Conservation (phyloP, 805 yeast genomes). For the Saturnispora zaruensis region DNA sequence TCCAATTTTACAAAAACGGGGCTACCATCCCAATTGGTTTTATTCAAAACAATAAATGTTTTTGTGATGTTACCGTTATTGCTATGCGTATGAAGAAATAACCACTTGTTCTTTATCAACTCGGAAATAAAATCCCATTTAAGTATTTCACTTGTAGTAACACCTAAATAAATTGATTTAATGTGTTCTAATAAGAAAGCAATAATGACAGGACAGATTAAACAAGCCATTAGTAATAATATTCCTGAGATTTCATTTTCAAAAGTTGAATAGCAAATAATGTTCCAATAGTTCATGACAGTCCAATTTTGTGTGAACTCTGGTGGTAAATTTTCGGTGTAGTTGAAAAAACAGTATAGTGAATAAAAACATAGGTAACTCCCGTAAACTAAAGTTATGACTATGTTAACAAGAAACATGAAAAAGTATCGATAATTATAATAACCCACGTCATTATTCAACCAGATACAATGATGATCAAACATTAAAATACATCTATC, state of each 20-base stretch:
- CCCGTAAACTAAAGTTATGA: conserved; percentile 35
- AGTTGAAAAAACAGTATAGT: conserved; percentile 13
- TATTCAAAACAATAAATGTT: conserved; percentile 4
- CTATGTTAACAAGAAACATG: conserved; percentile 29
- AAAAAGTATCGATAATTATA: conserved; percentile 43
- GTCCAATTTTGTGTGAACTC: conserved; percentile 9
- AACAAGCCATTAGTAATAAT: conserved; percentile 32
- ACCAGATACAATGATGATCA: conserved; percentile 55
- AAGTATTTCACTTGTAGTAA: conserved; percentile 46
- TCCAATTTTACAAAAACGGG: conserved; percentile 9
- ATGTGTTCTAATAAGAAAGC: conserved; percentile 36
- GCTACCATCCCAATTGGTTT: conserved; percentile 4
- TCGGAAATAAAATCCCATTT: conserved; percentile 47
- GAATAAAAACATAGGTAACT: conserved; percentile 28
- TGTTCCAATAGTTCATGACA: conserved; percentile 17
- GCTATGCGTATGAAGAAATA: conserved; percentile 22
- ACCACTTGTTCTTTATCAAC: conserved; percentile 23
- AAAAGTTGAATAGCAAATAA: conserved; percentile 25
- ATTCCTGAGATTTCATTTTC: conserved; percentile 35
- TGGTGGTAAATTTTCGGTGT: not conserved
- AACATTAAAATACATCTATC: conserved; percentile 52
- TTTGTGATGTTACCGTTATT: not conserved
- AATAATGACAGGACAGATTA: conserved; percentile 31
- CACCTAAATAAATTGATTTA: conserved; percentile 44
- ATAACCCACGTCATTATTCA: conserved; percentile 49